Evolutionary conservation across 129 eudicot genomes (phyloP), one percentile per base, ranked within the genome.

Genomic region (carrot (Daucus carota)): DNA sequence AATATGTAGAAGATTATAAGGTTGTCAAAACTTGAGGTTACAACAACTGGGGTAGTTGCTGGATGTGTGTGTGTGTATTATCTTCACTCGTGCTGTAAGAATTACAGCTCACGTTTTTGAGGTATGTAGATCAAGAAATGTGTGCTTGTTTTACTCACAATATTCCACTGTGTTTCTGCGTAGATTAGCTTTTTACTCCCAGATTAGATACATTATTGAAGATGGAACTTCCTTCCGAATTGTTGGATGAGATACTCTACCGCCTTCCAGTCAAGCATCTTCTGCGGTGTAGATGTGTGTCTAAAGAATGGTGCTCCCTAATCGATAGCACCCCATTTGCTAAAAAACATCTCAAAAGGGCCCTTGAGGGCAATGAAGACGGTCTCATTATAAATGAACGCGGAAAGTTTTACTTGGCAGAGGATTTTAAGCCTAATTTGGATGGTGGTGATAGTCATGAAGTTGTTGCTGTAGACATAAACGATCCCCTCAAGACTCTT

Each of bases 221-320:
- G 40, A 36, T 36, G 40, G 40, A 2, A 36, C 40, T 36, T 36
- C 40, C 40, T 5, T 36, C 40, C 5, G 40, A 36, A 1, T 36
- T 65, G n/a, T 28, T 65, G 34, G 69, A 16, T 31, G 40, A 65
- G 6, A 65, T 65, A 16, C 22, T 65, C 17, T 31, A 3, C 20
- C 40, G 43, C 22, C 71, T 65, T 28, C 40, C 71, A 11, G 71
- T 65, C 22, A 65, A 65, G 71, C 5, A 34, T 13, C 71, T 65
- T 5, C 22, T 72, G 2, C 75, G 40, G 8, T 42, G 17, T 59
- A 31, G 62, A 18, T 73, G 38, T 3, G 76, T 46, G 10, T 73
- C 76, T 5, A 73, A 73, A 24, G 26, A 28, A 11, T 75, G 78
- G 78, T 24, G 78, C 15, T 29, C 71, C 12, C 38, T 75, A 4